These are phyloP conservation scores for Solanum commersonii DNA, from an alignment of 257 asterid species.

Conservation along the genomic window DNA sequence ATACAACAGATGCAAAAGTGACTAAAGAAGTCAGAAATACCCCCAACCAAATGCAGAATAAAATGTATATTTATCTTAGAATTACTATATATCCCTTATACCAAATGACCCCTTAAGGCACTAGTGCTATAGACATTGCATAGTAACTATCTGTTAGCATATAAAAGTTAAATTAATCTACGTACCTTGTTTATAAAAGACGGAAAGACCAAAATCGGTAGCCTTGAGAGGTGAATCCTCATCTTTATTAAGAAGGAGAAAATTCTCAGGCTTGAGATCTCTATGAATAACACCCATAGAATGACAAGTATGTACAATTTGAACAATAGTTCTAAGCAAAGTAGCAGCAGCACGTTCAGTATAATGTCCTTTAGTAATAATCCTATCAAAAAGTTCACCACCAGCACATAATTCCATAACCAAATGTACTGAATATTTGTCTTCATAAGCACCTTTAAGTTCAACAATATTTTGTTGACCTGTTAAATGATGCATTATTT, in stretches of 20 bases:
- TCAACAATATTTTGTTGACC: slow-evolving; percentile 77
- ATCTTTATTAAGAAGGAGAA: slow-evolving; percentile 63
- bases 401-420: slow-evolving; percentile 94
- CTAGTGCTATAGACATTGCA: neutral
- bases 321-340: slow-evolving; percentile 67
- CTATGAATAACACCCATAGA: slow-evolving; percentile 90
- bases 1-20: neutral
- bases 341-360: slow-evolving; percentile 88
- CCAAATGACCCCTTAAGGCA: neutral
- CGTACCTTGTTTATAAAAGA: slow-evolving; percentile 69
- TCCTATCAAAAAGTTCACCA: slow-evolving; percentile 90
- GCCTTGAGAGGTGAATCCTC: slow-evolving; percentile 82
- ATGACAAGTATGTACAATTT: slow-evolving; percentile 85
- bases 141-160: neutral
- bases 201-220: slow-evolving; percentile 86
- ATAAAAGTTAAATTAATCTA: neutral
- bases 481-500: slow-evolving; percentile 82
- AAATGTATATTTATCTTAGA: neutral
- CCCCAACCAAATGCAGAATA: neutral
- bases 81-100: neutral
- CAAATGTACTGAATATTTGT: slow-evolving; percentile 75
- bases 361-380: slow-evolving; percentile 74
- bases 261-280: slow-evolving; percentile 91
- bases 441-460: slow-evolving; percentile 80
- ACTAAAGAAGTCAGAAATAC: neutral